Base-by-base conservation (phyloP, 306 rosid genomes). In the Clitoria ternatea region DNA sequence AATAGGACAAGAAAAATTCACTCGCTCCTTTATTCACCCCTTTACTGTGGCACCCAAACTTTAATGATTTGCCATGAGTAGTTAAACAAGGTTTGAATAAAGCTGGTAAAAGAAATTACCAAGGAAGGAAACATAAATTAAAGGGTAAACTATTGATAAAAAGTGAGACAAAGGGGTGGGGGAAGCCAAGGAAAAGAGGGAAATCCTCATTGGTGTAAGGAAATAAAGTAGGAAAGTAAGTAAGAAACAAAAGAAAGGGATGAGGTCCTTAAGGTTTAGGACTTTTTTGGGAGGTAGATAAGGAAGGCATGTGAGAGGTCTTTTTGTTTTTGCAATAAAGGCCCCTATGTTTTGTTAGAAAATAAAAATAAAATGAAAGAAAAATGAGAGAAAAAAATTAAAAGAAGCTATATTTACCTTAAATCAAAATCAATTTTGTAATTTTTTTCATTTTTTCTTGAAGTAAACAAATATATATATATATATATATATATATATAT, bases 201-300 rank as follows among this genome's bases (percentile, higher is more conserved):
- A 44, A 74, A 76, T 68, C 69, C 69, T 75, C 36, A 24, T 52
- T 79, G 79, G 73, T 62, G 75, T 12, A 72, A 42, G 66, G 61
- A 49, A 47, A n/a, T n/a, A n/a, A 67, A 67, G 65, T 5, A 42
- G 10, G 43, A 70, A 74, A 77, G 56, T 6, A 15, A 61, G 44
- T n/a, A 22, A 62, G 5, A 47, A 54, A 48, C 17, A 57, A 64
- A 42, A 42, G 53, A 54, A 66, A 29, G 30, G 19, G 68, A 20
- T 20, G 55, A 67, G 62, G 45, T 64, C 44, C 20, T 12, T 6
- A 0, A 27, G 44, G 2, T 44, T 59, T 57, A 13, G 69, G 60
- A 44, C 69, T 36, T 43, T 59, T 73, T 62, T 62, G 26, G 44
- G 18, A 14, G 50, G 53, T 61, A 69, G 39, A 49, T 49, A 57